phyloP scores from a whole-genome alignment of 768 basidiomycete species.

The Lentinula detonsa region DNA sequence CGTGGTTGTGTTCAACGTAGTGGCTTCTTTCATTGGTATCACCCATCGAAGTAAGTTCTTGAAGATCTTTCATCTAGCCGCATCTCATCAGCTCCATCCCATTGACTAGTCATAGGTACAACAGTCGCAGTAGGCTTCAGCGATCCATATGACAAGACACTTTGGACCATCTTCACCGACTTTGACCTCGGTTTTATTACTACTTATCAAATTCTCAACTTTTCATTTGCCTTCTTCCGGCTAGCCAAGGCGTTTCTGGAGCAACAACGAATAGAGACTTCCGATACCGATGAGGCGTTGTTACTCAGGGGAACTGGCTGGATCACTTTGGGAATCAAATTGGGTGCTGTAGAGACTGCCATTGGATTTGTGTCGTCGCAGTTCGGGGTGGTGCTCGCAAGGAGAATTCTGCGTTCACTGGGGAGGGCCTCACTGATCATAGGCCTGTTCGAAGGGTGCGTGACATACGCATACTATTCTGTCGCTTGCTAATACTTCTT shows the following conservation, averaged over 20 bases:
- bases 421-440: slow-evolving; percentile 50
- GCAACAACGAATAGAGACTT: slow-evolving; percentile 45
- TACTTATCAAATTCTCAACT: slow-evolving; percentile 51
- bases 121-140: slow-evolving; percentile 36
- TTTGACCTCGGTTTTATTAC: slow-evolving; percentile 55
- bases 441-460: slow-evolving; percentile 66
- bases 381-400: slow-evolving; percentile 47
- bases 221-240: slow-evolving; percentile 54
- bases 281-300: slow-evolving; percentile 37
- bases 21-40: slow-evolving; percentile 61
- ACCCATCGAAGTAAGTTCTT: slow-evolving; percentile 41
- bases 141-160: slow-evolving; percentile 22
- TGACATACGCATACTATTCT: slow-evolving; percentile 1
- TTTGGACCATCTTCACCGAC: slow-evolving; percentile 55
- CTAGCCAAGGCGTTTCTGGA: slow-evolving; percentile 43
- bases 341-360: slow-evolving; percentile 61
- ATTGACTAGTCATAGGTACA: slow-evolving; percentile 1
- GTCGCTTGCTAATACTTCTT: background rate
- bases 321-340: slow-evolving; percentile 53
- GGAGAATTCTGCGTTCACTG: slow-evolving; percentile 53
- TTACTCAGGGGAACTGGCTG: slow-evolving; percentile 59
- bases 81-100: background rate
- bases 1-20: slow-evolving; percentile 47
- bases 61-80: background rate
- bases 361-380: slow-evolving; percentile 53